These are phyloP conservation scores for Porcisia deanei DNA, from an alignment of 208 protist species.

Conservation along the genomic window DNA sequence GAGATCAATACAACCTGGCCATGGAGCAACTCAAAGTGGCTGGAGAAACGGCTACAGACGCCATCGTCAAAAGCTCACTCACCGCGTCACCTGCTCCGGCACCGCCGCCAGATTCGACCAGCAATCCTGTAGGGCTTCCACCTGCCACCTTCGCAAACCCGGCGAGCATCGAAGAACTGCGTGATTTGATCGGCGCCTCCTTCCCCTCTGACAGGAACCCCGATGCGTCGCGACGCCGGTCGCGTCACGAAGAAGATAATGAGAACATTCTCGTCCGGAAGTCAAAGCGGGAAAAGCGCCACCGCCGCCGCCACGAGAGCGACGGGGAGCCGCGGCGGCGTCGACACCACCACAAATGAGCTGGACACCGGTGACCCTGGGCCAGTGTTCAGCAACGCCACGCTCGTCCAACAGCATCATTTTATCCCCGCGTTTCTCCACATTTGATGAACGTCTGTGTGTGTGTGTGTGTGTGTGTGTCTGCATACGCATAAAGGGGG, in stretches of 20 bases:
- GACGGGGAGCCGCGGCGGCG: background rate
- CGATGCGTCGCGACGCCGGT: background rate
- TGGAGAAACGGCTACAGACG: background rate
- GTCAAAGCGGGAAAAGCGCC: conserved; percentile 7
- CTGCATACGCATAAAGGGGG: background rate
- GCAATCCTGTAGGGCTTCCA: background rate
- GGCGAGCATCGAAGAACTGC: conserved; percentile 32
- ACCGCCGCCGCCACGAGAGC: background rate
- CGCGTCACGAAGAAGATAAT: background rate
- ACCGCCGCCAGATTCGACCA: background rate
- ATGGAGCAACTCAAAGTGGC: conserved; percentile 6
- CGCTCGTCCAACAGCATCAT: background rate
- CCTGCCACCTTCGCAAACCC: background rate
- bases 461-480: background rate
- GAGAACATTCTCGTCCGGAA: conserved; percentile 10
- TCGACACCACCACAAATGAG: conserved; percentile 8
- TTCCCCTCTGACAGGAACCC: background rate
- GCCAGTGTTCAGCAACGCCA: too few species aligned
- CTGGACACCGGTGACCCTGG: too few species aligned
- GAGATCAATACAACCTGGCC: conserved; percentile 9
- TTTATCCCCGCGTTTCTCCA: background rate
- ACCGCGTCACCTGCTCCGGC: conserved; percentile 12
- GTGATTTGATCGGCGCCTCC: conserved; percentile 21
- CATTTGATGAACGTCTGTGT: background rate
- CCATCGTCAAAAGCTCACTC: background rate